Evolutionary conservation across 345 rosid genomes (phyloP).

Genomic region (Syzygium jambos): DNA sequence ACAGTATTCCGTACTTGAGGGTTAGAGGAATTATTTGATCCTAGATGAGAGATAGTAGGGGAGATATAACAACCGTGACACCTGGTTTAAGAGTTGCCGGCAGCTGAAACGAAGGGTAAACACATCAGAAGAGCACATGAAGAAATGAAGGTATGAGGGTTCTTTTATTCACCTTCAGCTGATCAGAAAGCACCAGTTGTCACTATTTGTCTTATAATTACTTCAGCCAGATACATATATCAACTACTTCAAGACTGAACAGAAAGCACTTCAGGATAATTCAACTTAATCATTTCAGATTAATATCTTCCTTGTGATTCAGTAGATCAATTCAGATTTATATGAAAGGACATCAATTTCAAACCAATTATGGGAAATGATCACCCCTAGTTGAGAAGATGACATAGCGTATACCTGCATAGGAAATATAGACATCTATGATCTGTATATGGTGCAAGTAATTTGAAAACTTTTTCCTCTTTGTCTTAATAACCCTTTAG

Average conservation of each 20-base stretch:
- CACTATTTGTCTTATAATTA: no score
- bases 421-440: not conserved
- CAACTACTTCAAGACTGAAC: not conserved
- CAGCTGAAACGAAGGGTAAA: slow-evolving; percentile 34
- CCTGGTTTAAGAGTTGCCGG: slow-evolving; percentile 84
- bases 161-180: no score
- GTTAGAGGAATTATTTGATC: slow-evolving; percentile 80
- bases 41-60: slow-evolving; percentile 79
- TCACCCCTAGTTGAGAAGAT: not conserved
- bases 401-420: not conserved
- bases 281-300: not conserved
- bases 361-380: not conserved
- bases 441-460: not conserved
- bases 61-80: slow-evolving; percentile 84
- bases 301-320: not conserved
- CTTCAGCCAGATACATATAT: no score
- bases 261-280: not conserved
- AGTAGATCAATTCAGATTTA: not conserved
- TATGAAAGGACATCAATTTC: not conserved
- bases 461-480: not conserved
- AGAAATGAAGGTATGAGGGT: no score
- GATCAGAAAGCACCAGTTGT: no score
- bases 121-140: not conserved
- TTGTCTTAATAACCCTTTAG: not conserved
- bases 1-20: slow-evolving; percentile 52